Conservation (phyloP, 495 filamentous ascomycete genomes). For the Lasiosphaeria miniovina region DNA sequence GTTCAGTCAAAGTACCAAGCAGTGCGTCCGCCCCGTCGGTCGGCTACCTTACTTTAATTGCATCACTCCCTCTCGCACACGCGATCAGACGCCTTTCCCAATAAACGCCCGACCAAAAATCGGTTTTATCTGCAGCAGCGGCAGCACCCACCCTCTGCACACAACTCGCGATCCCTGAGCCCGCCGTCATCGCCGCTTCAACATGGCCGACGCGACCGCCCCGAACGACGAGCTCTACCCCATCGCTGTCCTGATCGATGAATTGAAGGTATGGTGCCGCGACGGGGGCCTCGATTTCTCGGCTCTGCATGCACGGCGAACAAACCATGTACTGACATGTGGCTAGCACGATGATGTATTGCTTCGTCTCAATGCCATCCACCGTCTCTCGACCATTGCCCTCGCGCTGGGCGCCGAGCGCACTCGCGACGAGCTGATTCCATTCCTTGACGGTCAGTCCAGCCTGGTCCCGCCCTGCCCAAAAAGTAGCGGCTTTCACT, state of each 20-base stretch:
- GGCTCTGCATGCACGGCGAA: not conserved
- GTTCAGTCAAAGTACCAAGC: not conserved
- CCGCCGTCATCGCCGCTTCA: conserved; percentile 24
- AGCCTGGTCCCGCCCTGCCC: conserved; percentile 2
- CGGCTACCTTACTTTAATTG: conserved; percentile 24
- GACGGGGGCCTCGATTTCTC: conserved; percentile 11
- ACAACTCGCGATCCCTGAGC: conserved; percentile 8
- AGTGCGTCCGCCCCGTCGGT: not conserved
- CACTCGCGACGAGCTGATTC: conserved; percentile 96
- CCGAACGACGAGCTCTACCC: conserved; percentile 95
- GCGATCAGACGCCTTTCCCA: conserved; percentile 24
- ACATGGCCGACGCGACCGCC: conserved; percentile 55
- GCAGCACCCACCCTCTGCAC: conserved; percentile 13
- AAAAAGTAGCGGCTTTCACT: not conserved
- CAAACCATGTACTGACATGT: conserved; percentile 4
- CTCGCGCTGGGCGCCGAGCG: conserved; percentile 91
- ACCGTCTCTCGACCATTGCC: conserved; percentile 95
- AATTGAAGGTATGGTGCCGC: conserved; percentile 77
- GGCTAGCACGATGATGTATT: conserved; percentile 93
- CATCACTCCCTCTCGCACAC: conserved; percentile 33
- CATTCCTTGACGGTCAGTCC: conserved; percentile 87
- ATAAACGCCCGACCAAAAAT: conserved; percentile 22
- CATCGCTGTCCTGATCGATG: conserved; percentile 98
- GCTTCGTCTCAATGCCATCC: conserved; percentile 95
- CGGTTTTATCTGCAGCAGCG: conserved; percentile 4